Evolutionary conservation across 179 eudicot genomes (phyloP), one percentile per base, ranked within the genome.

Genomic region (Gypsophila paniculata): DNA sequence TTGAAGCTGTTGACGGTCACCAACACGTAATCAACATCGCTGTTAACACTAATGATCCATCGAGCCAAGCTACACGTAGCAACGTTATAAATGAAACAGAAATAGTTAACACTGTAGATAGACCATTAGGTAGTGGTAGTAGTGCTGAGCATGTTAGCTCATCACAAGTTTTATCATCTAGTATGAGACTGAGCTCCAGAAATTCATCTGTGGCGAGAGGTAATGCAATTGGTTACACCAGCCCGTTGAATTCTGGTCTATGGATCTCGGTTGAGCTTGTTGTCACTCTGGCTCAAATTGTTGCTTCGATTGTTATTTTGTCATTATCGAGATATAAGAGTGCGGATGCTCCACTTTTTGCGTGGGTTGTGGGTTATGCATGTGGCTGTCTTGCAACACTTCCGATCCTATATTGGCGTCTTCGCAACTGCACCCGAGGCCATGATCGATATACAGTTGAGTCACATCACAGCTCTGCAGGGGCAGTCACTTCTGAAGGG

Each of bases 331-430:
- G 77, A 69, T 70, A 86, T 69, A 89, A 85, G 77, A 86, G 84
- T 32, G 82, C 92, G 9, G 87, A 84, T 68, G 85, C 89, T 67
- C 92, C 96, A 21, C 76, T 90, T 62, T 86, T 83, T 78, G 87
- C 89, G 17, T 90, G 93, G 92, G 76, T 90, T 71, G 85, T 86
- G 76, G 96, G 89, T 73, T 90, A 90, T 72, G 85, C 90, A 22
- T 79, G 78, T 75, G 96, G 92, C 13, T 90, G 92, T 82, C 77
- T 74, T 14, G 87, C 83, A 52, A 88, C 83, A 60, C 89, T 90
- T 77, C 96, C 93, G 23, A 75, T 85, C 66, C 80, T 88, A 15
- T 90, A 82, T 70, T 86, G 89, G 96, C 86, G 95, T 32, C 87
- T 81, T 82, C 80, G 76, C 49, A 76, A 86, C 68, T 84, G 87